phyloP scores from a whole-genome alignment of 169 alveolate genomes.

The Plasmodium berghei region DNA sequence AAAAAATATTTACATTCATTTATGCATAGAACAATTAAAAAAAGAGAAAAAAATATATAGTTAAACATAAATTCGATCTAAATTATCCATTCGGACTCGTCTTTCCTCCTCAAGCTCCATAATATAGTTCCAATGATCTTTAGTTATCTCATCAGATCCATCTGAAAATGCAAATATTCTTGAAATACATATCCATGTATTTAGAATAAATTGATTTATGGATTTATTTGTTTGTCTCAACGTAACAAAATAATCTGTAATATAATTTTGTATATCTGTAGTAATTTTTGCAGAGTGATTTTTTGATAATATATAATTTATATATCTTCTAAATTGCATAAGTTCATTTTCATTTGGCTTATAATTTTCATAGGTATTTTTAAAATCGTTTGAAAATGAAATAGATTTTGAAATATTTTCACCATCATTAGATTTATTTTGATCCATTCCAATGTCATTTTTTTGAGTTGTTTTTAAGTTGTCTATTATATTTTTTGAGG shows the following conservation, averaged over 20 bases:
- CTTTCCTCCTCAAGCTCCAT: conserved; percentile 56
- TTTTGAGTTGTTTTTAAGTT: not conserved
- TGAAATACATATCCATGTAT: conserved; percentile 73
- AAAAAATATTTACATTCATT: not conserved
- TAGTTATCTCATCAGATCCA: conserved; percentile 53
- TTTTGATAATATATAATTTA: conserved; percentile 73
- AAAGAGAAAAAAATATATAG: not conserved
- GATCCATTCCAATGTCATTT: not conserved
- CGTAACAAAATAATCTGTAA: conserved; percentile 59
- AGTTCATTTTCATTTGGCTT: conserved; percentile 56
- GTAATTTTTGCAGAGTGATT: conserved; percentile 60
- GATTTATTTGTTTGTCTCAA: conserved; percentile 59
- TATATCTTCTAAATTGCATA: conserved; percentile 76
- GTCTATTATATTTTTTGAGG: not conserved
- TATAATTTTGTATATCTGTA: conserved; percentile 38
- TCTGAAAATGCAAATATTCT: conserved; percentile 75
- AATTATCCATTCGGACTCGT: conserved; percentile 31
- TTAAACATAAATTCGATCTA: conserved; percentile 32
- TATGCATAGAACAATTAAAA: not conserved
- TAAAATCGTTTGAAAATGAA: conserved; percentile 43
- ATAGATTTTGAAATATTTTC: not conserved
- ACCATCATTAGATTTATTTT: not conserved
- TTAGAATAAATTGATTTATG: conserved; percentile 65
- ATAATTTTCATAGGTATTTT: conserved; percentile 29
- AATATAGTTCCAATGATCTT: conserved; percentile 47